Percentiles rank a stretch among this genome's conserved stretches.
Conservation (phyloP, 108 stramenopile species). For the Aurantiochytrium sp. region DNA sequence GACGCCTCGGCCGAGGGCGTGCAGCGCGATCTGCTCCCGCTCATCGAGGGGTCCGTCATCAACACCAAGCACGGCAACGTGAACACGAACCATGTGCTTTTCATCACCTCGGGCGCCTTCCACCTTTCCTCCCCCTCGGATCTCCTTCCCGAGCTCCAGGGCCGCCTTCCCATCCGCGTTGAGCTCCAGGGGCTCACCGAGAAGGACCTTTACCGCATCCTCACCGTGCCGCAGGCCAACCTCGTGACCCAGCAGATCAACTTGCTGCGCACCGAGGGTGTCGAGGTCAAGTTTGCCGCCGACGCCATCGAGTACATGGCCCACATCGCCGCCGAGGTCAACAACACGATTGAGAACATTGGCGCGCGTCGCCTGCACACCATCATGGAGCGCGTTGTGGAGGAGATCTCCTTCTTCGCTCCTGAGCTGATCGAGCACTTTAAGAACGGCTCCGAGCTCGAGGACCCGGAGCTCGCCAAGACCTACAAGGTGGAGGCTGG, state of each 20-base stretch:
- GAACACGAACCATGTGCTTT: conserved; percentile 95
- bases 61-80: conserved; percentile 87
- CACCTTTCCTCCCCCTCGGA: conserved; percentile 91
- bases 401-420: conserved; percentile 88
- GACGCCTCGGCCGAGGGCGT: conserved; percentile 98
- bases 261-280: conserved; percentile 83
- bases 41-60: conserved; percentile 94
- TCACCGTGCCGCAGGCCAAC: conserved; percentile 94
- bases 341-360: conserved; percentile 97
- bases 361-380: conserved; percentile 94
- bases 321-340: conserved; percentile 74
- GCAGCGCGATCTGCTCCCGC: conserved; percentile 90
- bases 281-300: conserved; percentile 79
- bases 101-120: conserved; percentile 86
- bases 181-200: conserved; percentile 92
- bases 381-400: conserved; percentile 92
- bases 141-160: conserved; percentile 93
- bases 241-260: conserved; percentile 87
- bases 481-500: neutral
- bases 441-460: neutral
- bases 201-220: conserved; percentile 93
- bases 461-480: neutral
- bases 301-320: conserved; percentile 95
- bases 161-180: conserved; percentile 95
- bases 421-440: conserved; percentile 49